These are phyloP conservation scores for Diaporthe sp. DNA, from an alignment of 2,329 filamentous ascomycete genomes.

Conservation along the genomic window DNA sequence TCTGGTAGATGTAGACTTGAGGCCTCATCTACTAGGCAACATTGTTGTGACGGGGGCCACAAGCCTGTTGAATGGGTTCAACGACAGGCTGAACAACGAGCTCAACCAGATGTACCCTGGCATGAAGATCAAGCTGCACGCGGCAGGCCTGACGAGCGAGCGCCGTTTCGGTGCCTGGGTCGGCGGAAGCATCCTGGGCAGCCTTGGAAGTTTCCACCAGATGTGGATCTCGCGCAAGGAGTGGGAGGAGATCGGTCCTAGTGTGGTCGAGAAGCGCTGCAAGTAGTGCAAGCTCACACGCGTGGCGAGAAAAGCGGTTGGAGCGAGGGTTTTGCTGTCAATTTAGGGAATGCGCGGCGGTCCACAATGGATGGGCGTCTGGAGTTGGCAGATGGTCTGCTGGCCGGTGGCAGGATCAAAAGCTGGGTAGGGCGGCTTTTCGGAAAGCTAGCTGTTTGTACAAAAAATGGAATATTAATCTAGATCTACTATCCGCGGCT, in stretches of 20 bases:
- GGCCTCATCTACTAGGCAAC: conserved; percentile 86
- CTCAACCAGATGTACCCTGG: conserved; percentile 86
- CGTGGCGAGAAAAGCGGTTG: conserved; percentile 1
- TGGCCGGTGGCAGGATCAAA: conserved; percentile 32
- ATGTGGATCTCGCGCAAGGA: conserved; percentile 99
- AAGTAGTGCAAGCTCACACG: conserved; percentile 67
- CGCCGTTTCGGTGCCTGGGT: conserved; percentile 95
- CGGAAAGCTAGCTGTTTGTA: conserved; percentile 33
- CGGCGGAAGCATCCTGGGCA: conserved; percentile 94
- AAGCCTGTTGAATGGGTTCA: conserved; percentile 90
- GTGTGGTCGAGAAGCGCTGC: conserved; percentile 96
- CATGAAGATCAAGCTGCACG: conserved; percentile 88
- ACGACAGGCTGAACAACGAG: conserved; percentile 89
- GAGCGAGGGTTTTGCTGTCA: conserved; percentile 10
- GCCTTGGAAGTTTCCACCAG: conserved; percentile 97
- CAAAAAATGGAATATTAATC: conserved; percentile 30
- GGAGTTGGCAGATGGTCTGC: conserved; percentile 41
- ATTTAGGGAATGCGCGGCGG: conserved; percentile 11
- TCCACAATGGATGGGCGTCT: conserved; percentile 38
- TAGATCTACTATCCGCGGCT: neutral
- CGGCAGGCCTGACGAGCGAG: conserved; percentile 88
- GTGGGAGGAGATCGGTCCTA: conserved; percentile 93
- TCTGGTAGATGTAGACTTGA: conserved; percentile 89
- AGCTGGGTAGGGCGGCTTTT: conserved; percentile 24
- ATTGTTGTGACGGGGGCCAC: conserved; percentile 94